Percentiles rank a stretch among this genome's conserved stretches.
Evolutionary conservation across 345 rosid genomes (phyloP).

Genomic region (Melaleuca quinquenervia): DNA sequence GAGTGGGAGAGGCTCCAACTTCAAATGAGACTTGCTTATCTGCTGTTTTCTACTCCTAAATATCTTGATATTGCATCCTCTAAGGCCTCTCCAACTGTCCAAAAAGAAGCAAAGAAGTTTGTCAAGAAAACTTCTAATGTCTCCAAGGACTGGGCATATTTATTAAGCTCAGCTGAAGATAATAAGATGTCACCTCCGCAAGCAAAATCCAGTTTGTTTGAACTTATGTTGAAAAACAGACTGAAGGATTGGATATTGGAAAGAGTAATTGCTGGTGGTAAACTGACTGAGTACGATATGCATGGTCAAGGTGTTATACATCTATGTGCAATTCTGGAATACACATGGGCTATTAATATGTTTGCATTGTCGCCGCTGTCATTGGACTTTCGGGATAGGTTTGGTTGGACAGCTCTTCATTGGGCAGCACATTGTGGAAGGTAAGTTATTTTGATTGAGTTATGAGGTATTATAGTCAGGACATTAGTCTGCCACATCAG

Average conservation of each 20-base stretch:
- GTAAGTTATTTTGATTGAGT: slow-evolving; percentile 15
- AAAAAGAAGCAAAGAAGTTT: slow-evolving; percentile 63
- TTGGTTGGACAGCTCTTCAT: slow-evolving; percentile 98
- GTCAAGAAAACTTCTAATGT: slow-evolving; percentile 33
- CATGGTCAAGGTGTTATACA: slow-evolving; percentile 88
- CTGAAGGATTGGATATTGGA: slow-evolving; percentile 86
- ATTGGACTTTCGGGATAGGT: slow-evolving; percentile 73
- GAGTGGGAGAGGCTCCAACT: slow-evolving; percentile 62
- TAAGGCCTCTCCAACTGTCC: slow-evolving; percentile 31
- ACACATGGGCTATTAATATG: slow-evolving; percentile 71
- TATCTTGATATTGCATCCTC: slow-evolving; percentile 41
- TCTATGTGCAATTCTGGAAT: slow-evolving; percentile 81
- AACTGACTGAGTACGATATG: slow-evolving; percentile 44
- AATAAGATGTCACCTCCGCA: slow-evolving; percentile 29
- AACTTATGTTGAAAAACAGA: slow-evolving; percentile 61
- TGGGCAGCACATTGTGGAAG: slow-evolving; percentile 95
- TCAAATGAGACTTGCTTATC: slow-evolving; percentile 68
- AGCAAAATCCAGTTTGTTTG: slow-evolving; percentile 60
- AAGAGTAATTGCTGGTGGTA: slow-evolving; percentile 56
- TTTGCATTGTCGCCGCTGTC: slow-evolving; percentile 75
- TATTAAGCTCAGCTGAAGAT: slow-evolving; percentile 50
- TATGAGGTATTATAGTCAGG: neutral
- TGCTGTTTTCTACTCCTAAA: slow-evolving; percentile 65
- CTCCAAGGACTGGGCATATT: slow-evolving; percentile 55
- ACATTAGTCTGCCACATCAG: neutral